phyloP scores from a whole-genome alignment of 768 basidiomycete species.

The Mycena rosella region DNA sequence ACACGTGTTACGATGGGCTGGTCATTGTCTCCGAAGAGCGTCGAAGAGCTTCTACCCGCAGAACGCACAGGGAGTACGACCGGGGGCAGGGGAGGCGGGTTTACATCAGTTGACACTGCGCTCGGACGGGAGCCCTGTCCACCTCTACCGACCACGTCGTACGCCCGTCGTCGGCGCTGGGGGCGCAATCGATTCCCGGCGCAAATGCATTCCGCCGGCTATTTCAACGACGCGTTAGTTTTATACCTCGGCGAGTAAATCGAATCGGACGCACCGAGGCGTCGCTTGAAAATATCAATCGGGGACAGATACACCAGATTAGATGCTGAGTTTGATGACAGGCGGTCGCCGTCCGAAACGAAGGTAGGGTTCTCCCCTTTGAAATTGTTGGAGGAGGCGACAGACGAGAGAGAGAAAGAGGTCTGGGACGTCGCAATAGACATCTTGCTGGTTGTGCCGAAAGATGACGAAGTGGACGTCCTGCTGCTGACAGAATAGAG shows the following conservation, averaged over 20 bases:
- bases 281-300: slow-evolving; percentile 16
- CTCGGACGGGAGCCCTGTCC: slow-evolving; percentile 31
- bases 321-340: too few relatives aligned
- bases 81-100: too few relatives aligned
- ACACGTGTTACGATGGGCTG: slow-evolving; percentile 8
- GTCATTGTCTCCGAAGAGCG: not conserved
- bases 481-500: not conserved
- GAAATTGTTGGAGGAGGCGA: too few relatives aligned
- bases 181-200: not conserved
- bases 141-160: slow-evolving; percentile 28
- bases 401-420: slow-evolving; percentile 4
- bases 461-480: not conserved
- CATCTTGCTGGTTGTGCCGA: slow-evolving; percentile 4
- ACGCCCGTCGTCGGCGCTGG: not conserved
- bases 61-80: too few relatives aligned
- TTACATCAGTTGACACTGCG: not conserved
- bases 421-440: slow-evolving; percentile 17
- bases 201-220: slow-evolving; percentile 1
- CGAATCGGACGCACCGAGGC: slow-evolving; percentile 1
- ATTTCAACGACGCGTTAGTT: too few relatives aligned
- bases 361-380: too few relatives aligned
- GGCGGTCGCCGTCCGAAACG: too few relatives aligned
- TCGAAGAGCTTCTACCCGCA: not conserved
- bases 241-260: too few relatives aligned
- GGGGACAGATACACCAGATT: too few relatives aligned